phyloP scores from a whole-genome alignment of 441 rosid species.

The Populus hybrid region DNA sequence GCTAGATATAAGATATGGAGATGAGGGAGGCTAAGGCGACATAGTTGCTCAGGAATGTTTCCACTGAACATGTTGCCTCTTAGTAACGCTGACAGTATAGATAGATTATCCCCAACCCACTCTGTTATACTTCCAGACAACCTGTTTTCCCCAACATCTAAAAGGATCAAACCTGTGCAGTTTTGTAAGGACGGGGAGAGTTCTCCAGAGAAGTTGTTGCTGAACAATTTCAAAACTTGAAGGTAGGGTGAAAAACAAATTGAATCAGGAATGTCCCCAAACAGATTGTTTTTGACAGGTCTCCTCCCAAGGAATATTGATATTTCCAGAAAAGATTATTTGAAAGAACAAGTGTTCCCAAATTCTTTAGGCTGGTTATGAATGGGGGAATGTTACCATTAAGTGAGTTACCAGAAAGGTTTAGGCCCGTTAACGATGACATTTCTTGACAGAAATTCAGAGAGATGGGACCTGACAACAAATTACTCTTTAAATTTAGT shows the following conservation, averaged over 20 bases:
- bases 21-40: neutral
- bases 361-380: neutral
- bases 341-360: conserved; percentile 14
- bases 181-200: neutral
- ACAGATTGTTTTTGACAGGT: conserved; percentile 14
- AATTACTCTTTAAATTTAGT: conserved; percentile 4
- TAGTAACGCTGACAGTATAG: neutral
- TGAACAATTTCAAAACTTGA: neutral
- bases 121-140: conserved; percentile 7
- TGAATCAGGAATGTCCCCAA: neutral
- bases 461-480: conserved; percentile 12
- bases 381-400: conserved; percentile 12
- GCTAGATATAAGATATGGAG: conserved; percentile 16
- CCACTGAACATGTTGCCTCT: conserved; percentile 5
- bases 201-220: conserved; percentile 8
- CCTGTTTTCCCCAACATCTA: conserved; percentile 17
- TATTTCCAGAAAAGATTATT: conserved; percentile 12
- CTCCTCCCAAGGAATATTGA: conserved; percentile 8
- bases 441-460: neutral
- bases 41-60: conserved; percentile 7
- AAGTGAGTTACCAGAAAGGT: conserved; percentile 14
- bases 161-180: neutral
- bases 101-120: conserved; percentile 9
- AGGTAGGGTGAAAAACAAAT: neutral
- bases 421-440: neutral